These are phyloP conservation scores for Puccinia horiana DNA, from an alignment of 1,284 basidiomycete species.

Conservation along the genomic window DNA sequence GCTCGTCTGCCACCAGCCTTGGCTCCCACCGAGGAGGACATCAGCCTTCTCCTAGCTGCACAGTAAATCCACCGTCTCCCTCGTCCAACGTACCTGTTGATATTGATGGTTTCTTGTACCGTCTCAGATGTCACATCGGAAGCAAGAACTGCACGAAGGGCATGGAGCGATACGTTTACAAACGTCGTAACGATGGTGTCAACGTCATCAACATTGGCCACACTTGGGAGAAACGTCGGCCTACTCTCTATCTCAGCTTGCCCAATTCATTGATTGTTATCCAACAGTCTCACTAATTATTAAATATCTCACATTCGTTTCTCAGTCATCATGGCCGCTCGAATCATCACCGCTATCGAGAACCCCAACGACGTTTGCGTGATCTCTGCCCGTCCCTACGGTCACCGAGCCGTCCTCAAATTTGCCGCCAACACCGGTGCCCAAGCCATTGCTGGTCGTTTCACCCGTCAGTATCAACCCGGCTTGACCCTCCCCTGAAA, in stretches of 20 bases:
- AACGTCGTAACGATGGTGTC: slow-evolving; percentile 91
- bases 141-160: slow-evolving; percentile 99
- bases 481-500: neutral
- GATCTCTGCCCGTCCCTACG: slow-evolving; percentile 96
- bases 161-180: slow-evolving; percentile 98
- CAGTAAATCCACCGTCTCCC: slow-evolving; percentile 69
- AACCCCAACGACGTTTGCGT: slow-evolving; percentile 98
- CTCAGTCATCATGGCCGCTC: slow-evolving; percentile 56
- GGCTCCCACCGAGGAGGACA: slow-evolving; percentile 94
- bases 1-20: slow-evolving; percentile 85
- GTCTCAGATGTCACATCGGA: slow-evolving; percentile 57
- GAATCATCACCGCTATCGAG: slow-evolving; percentile 67
- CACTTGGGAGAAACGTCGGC: slow-evolving; percentile 92
- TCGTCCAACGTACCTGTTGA: neutral
- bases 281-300: neutral
- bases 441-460: slow-evolving; percentile 96
- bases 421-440: slow-evolving; percentile 97
- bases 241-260: slow-evolving; percentile 65
- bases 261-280: slow-evolving; percentile 61
- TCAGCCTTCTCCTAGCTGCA: slow-evolving; percentile 88
- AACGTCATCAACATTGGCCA: slow-evolving; percentile 97
- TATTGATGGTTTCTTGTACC: neutral
- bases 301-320: neutral
- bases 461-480: slow-evolving; percentile 67
- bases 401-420: slow-evolving; percentile 98